Conservation (phyloP, 495 filamentous ascomycete genomes). For the Aspergillus avenaceus region DNA sequence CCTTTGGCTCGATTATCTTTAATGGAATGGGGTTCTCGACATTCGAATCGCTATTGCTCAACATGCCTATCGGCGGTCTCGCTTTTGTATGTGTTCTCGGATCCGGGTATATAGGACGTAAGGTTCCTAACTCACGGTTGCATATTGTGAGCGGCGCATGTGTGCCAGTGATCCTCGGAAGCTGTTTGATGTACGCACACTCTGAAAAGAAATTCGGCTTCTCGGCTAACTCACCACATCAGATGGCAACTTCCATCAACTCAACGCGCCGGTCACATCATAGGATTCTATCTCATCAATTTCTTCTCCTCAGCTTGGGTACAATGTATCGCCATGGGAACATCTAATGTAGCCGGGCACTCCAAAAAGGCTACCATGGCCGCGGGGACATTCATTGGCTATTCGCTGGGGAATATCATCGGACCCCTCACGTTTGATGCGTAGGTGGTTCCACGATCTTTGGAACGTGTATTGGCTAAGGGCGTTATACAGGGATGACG, state of each 20-base stretch:
- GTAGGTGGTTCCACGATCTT: too few relatives aligned
- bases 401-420: slow-evolving; percentile 22
- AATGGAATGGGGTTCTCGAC: slow-evolving; percentile 26
- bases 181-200: too few relatives aligned
- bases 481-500: slow-evolving; percentile 5
- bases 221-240: too few relatives aligned
- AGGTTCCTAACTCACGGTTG: too few relatives aligned
- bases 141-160: too few relatives aligned
- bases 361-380: slow-evolving; percentile 52
- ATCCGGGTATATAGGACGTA: too few relatives aligned
- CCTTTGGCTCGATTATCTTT: slow-evolving; percentile 33
- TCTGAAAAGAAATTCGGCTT: too few relatives aligned
- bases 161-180: too few relatives aligned
- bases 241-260: too few relatives aligned
- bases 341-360: slow-evolving; percentile 58
- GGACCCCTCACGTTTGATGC: slow-evolving; percentile 23
- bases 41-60: slow-evolving; percentile 27
- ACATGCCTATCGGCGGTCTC: slow-evolving; percentile 14
- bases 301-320: too few relatives aligned
- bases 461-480: neutral
- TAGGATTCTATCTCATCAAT: slow-evolving; percentile 41
- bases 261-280: slow-evolving; percentile 15
- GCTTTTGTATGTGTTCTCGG: too few relatives aligned
- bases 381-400: slow-evolving; percentile 24
- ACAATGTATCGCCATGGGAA: too few relatives aligned